phyloP scores from a whole-genome alignment of 2,329 filamentous ascomycete genomes.

The Magnaporthales sp. region DNA sequence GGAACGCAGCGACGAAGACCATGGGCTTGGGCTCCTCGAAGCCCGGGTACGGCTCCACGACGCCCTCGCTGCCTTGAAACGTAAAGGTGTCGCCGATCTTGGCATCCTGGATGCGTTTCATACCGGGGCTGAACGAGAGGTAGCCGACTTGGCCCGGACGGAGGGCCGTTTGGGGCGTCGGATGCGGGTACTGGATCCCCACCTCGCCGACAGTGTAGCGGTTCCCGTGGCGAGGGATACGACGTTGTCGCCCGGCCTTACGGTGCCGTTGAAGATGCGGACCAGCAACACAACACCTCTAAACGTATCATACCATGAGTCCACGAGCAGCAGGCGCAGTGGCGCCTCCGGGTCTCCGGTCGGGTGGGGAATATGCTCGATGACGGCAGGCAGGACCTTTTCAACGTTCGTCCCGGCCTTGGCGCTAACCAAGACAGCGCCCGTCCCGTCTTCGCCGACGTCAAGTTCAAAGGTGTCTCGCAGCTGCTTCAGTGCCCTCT shows the following conservation, averaged over 20 bases:
- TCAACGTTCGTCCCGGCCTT: slow-evolving; percentile 89
- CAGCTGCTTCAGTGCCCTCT: slow-evolving; percentile 79
- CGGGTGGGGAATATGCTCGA: slow-evolving; percentile 77
- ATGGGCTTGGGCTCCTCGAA: slow-evolving; percentile 98
- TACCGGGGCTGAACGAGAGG: slow-evolving; percentile 93
- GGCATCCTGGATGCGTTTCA: slow-evolving; percentile 94
- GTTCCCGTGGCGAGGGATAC: slow-evolving; percentile 79
- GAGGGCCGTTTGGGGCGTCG: slow-evolving; percentile 70
- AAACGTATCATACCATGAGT: slow-evolving; percentile 98
- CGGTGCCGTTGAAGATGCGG: slow-evolving; percentile 78
- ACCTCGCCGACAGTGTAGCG: slow-evolving; percentile 95
- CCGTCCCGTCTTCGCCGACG: slow-evolving; percentile 43
- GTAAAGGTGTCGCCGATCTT: slow-evolving; percentile 96
- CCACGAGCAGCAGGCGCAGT: slow-evolving; percentile 78
- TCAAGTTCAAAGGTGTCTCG: slow-evolving; percentile 81
- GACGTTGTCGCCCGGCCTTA: slow-evolving; percentile 78
- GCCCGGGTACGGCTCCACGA: slow-evolving; percentile 74
- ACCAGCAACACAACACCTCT: slow-evolving; percentile 89
- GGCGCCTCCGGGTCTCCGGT: slow-evolving; percentile 62
- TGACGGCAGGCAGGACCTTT: slow-evolving; percentile 72
- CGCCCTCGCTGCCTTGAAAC: slow-evolving; percentile 63
- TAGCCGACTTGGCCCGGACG: slow-evolving; percentile 94
- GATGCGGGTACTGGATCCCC: slow-evolving; percentile 88
- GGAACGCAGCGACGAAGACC: slow-evolving; percentile 97
- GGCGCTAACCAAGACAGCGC: slow-evolving; percentile 66